Evolutionary conservation across 1,139 yeast genomes (phyloP).

Genomic region (Geotrichum cucujoidarum): DNA sequence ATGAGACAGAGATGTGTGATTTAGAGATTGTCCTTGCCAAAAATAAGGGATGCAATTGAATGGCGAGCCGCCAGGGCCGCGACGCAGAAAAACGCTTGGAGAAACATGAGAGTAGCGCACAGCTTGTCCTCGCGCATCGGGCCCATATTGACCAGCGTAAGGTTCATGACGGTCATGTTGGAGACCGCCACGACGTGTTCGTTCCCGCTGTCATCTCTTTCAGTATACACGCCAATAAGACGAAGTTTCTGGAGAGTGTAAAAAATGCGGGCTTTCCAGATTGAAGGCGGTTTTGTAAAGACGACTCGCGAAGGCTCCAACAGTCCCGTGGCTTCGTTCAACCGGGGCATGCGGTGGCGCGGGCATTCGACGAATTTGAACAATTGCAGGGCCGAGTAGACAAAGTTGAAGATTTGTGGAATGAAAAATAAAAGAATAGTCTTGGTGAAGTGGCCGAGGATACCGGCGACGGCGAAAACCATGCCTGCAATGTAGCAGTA

Average conservation of each 20-base stretch:
- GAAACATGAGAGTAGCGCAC: slow-evolving; percentile 51
- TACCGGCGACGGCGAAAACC: slow-evolving; percentile 97
- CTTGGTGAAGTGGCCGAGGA: slow-evolving; percentile 91
- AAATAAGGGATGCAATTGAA: slow-evolving; percentile 76
- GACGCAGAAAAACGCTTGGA: slow-evolving; percentile 66
- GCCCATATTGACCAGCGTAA: slow-evolving; percentile 78
- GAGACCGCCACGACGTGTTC: slow-evolving; percentile 49
- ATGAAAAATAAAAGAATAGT: slow-evolving; percentile 78
- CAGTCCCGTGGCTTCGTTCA: slow-evolving; percentile 60
- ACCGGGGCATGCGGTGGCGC: slow-evolving; percentile 83
- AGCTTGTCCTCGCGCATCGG: slow-evolving; percentile 80
- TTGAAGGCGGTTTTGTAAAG: slow-evolving; percentile 32
- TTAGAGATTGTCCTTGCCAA: slow-evolving; percentile 80
- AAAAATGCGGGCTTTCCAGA: slow-evolving; percentile 34
- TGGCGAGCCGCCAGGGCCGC: slow-evolving; percentile 70
- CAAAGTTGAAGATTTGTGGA: slow-evolving; percentile 85
- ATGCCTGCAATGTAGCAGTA: slow-evolving; percentile 97
- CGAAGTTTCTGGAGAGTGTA: slow-evolving; percentile 42
- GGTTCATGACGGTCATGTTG: slow-evolving; percentile 82
- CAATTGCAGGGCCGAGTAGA: slow-evolving; percentile 86
- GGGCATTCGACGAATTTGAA: slow-evolving; percentile 89
- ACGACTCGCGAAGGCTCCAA: slow-evolving; percentile 70
- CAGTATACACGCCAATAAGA: slow-evolving; percentile 48
- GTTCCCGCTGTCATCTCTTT: slow-evolving; percentile 23
- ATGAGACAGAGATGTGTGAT: no score